These are phyloP conservation scores for Fibroporia radiculosa DNA, from an alignment of 768 basidiomycete genomes.

Conservation along the genomic window DNA sequence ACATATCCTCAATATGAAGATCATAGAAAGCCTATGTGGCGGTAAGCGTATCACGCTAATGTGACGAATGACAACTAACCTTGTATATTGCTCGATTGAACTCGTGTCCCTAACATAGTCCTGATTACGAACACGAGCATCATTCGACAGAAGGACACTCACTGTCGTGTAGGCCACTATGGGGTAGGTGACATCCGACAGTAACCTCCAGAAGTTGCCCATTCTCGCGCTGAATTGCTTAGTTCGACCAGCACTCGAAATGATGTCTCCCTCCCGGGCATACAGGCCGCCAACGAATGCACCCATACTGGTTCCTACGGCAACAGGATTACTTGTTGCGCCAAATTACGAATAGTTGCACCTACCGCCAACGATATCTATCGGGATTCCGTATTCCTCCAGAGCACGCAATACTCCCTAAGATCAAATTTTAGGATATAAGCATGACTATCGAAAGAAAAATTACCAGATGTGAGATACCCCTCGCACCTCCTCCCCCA, in stretches of 20 bases:
- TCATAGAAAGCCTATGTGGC: slow-evolving; percentile 84
- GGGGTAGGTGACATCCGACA: slow-evolving; percentile 91
- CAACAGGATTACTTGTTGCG: slow-evolving; percentile 6
- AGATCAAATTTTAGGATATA: slow-evolving; percentile 4
- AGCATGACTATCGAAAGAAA: background rate
- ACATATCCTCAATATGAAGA: slow-evolving; percentile 95
- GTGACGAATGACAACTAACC: slow-evolving; percentile 27
- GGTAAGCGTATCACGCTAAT: background rate
- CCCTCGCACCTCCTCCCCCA: slow-evolving; percentile 96
- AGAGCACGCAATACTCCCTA: slow-evolving; percentile 90
- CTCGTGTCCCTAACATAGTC: slow-evolving; percentile 73
- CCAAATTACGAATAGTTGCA: background rate
- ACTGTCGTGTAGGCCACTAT: slow-evolving; percentile 90
- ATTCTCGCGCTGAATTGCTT: slow-evolving; percentile 91
- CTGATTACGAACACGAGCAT: background rate
- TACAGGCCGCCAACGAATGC: slow-evolving; percentile 91
- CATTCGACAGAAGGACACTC: slow-evolving; percentile 9
- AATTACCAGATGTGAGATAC: slow-evolving; percentile 61
- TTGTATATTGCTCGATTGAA: slow-evolving; percentile 95
- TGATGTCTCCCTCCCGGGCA: slow-evolving; percentile 87
- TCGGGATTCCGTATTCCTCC: slow-evolving; percentile 87
- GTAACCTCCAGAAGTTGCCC: slow-evolving; percentile 89
- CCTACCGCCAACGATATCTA: slow-evolving; percentile 85
- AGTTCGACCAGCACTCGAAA: slow-evolving; percentile 76
- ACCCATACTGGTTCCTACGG: slow-evolving; percentile 78